Conservation (phyloP, 805 yeast species). For the Wickerhamomyces pijperi region DNA sequence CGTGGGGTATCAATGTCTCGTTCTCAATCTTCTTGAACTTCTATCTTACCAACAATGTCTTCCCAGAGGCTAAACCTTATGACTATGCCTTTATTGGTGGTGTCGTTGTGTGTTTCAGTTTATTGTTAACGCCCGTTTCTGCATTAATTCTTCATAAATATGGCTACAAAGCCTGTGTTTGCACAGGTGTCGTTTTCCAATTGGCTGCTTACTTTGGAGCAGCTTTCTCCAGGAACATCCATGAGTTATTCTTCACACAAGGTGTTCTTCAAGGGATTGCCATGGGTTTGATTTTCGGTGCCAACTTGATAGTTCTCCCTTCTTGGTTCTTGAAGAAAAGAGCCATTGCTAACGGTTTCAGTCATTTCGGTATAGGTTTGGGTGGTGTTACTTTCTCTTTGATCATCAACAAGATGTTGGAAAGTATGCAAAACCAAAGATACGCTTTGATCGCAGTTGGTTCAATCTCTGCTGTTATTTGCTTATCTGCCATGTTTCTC, state of each 20-base stretch:
- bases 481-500: slow-evolving; percentile 28
- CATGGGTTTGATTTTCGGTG: slow-evolving; percentile 38
- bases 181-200: slow-evolving; percentile 31
- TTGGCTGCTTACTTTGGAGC: slow-evolving; percentile 39
- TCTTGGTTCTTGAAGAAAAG: slow-evolving; percentile 42
- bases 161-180: slow-evolving; percentile 29
- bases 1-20: slow-evolving; percentile 30
- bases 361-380: slow-evolving; percentile 39
- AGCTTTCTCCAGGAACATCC: slow-evolving; percentile 35
- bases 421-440: slow-evolving; percentile 28
- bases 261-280: slow-evolving; percentile 42
- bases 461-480: slow-evolving; percentile 26
- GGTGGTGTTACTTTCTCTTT: slow-evolving; percentile 38
- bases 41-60: slow-evolving; percentile 29
- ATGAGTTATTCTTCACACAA: slow-evolving; percentile 42
- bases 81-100: slow-evolving; percentile 51
- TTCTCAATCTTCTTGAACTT: slow-evolving; percentile 44
- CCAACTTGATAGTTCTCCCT: slow-evolving; percentile 37
- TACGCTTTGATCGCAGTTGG: slow-evolving; percentile 38
- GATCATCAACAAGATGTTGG: slow-evolving; percentile 29
- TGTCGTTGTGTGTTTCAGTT: slow-evolving; percentile 36
- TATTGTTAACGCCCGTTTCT: slow-evolving; percentile 39
- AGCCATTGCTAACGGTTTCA: slow-evolving; percentile 38
- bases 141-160: slow-evolving; percentile 29
- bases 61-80: slow-evolving; percentile 37